These are phyloP conservation scores for Xanthoconium purpureum DNA, from an alignment of 768 basidiomycete species.

Conservation along the genomic window DNA sequence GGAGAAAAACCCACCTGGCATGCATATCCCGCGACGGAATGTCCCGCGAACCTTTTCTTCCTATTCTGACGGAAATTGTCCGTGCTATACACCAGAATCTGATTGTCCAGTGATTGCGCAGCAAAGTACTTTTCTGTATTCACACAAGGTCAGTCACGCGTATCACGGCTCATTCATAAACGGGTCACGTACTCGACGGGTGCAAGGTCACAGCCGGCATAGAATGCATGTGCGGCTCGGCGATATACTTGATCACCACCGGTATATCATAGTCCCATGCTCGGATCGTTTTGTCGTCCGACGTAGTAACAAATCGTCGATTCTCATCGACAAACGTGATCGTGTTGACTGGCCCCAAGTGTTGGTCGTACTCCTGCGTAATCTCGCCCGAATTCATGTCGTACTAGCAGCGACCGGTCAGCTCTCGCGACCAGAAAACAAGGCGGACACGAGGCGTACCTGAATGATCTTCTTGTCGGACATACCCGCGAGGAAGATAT, in stretches of 20 bases:
- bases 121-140: constrained; percentile 89
- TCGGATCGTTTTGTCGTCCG: constrained; percentile 97
- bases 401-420: constrained; percentile 52
- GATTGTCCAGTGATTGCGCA: constrained; percentile 96
- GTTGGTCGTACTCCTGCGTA: constrained; percentile 97
- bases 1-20: constrained; percentile 97
- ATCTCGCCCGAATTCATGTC: constrained; percentile 95
- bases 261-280: constrained; percentile 99
- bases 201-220: constrained; percentile 98
- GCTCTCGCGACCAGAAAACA: not conserved
- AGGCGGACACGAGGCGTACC: constrained; percentile 43
- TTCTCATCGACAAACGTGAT: constrained; percentile 99
- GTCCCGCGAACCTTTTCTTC: constrained; percentile 97
- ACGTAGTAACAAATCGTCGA: constrained; percentile 94
- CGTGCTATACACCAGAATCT: constrained; percentile 95
- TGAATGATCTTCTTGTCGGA: constrained; percentile 99
- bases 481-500: constrained; percentile 98
- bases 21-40: constrained; percentile 95
- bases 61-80: constrained; percentile 99
- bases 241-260: constrained; percentile 99
- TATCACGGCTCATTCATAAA: constrained; percentile 1
- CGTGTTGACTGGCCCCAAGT: constrained; percentile 96
- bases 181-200: constrained; percentile 74
- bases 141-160: constrained; percentile 12
- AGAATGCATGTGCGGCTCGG: constrained; percentile 98